These are phyloP conservation scores for Aspergillus pseudotamarii DNA, from an alignment of 2,329 filamentous ascomycete species.

Conservation along the genomic window DNA sequence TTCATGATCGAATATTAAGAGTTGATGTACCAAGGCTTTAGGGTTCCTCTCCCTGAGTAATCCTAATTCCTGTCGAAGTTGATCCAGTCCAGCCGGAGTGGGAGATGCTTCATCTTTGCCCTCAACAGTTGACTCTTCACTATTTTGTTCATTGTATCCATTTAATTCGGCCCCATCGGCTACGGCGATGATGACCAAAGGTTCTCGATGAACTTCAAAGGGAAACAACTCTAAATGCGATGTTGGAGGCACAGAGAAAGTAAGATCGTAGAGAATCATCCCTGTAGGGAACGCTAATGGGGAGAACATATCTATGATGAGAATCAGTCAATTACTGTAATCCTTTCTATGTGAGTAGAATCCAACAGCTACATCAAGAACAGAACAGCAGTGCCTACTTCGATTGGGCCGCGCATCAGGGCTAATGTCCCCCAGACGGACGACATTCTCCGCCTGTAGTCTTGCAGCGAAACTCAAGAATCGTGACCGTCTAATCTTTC, in stretches of 20 bases:
- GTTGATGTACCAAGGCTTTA: slow-evolving; percentile 74
- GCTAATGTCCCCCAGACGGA: slow-evolving; percentile 83
- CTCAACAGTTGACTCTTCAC: slow-evolving; percentile 14
- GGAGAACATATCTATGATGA: slow-evolving; percentile 79
- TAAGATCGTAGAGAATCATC: slow-evolving; percentile 84
- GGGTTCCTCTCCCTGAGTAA: slow-evolving; percentile 72
- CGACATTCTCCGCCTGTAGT: slow-evolving; percentile 76
- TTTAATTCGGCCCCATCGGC: slow-evolving; percentile 76
- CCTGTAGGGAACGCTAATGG: slow-evolving; percentile 85
- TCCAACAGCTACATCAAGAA: slow-evolving; percentile 3
- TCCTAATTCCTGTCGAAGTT: slow-evolving; percentile 65
- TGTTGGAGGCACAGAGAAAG: slow-evolving; percentile 75
- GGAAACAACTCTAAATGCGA: slow-evolving; percentile 80
- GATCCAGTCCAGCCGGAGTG: slow-evolving; percentile 38
- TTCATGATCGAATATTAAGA: slow-evolving; percentile 77
- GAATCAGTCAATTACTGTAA: slow-evolving; percentile 25
- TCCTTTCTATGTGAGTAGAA: not conserved
- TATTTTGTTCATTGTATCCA: slow-evolving; percentile 26
- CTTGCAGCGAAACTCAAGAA: slow-evolving; percentile 79
- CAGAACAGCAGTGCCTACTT: slow-evolving; percentile 60
- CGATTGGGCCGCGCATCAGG: slow-evolving; percentile 81
- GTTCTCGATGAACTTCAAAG: slow-evolving; percentile 88
- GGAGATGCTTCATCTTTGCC: slow-evolving; percentile 35
- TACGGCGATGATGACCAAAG: slow-evolving; percentile 79
- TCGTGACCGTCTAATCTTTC: slow-evolving; percentile 78